Percentiles rank a stretch among this genome's conserved stretches.
Conservation (phyloP, 768 basidiomycete species). For the Calocera viscosa region DNA sequence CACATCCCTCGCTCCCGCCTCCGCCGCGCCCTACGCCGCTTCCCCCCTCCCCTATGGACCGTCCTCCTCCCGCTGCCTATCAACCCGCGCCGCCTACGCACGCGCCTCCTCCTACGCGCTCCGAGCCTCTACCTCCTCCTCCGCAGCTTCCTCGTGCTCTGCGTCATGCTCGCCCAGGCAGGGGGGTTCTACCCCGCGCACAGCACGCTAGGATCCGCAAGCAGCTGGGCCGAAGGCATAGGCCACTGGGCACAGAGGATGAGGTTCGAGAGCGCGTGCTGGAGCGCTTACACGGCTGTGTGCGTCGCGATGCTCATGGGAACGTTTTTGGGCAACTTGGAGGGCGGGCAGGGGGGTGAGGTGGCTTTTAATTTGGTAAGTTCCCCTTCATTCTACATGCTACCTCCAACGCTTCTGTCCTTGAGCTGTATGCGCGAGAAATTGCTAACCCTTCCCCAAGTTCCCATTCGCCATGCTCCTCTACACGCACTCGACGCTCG, state of each 20-base stretch:
- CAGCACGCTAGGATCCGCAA: background rate
- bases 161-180: constrained; percentile 46
- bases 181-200: constrained; percentile 9
- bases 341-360: constrained; percentile 31
- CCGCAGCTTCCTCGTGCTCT: constrained; percentile 47
- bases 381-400: constrained; percentile 12
- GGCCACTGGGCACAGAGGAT: constrained; percentile 36
- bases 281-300: constrained; percentile 58
- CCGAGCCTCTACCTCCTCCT: constrained; percentile 52
- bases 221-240: constrained; percentile 20
- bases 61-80: constrained; percentile 40
- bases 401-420: constrained; percentile 8
- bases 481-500: constrained; percentile 57
- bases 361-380: constrained; percentile 51
- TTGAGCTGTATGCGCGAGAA: too few species aligned
- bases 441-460: constrained; percentile 28
- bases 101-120: constrained; percentile 46
- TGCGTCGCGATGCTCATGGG: constrained; percentile 54
- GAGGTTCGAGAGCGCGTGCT: constrained; percentile 55
- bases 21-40: background rate
- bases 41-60: constrained; percentile 17
- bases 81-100: constrained; percentile 46
- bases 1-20: constrained; percentile 26
- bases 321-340: constrained; percentile 53
- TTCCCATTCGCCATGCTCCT: constrained; percentile 67